These are phyloP conservation scores for Boletus hoseneyae DNA, from an alignment of 1,284 basidiomycete genomes.

Conservation along the genomic window DNA sequence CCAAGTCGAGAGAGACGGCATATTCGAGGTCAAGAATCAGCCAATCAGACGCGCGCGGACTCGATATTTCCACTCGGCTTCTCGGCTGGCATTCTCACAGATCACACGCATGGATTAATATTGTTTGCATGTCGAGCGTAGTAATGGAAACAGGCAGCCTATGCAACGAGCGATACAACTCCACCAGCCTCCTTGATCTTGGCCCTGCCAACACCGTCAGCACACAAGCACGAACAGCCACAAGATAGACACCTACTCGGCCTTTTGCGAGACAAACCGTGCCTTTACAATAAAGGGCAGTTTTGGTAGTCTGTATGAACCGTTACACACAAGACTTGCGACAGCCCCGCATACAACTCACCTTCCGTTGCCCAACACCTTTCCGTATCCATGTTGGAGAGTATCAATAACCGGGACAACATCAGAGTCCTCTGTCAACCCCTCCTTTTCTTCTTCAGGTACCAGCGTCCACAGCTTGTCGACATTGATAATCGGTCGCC, in stretches of 20 bases:
- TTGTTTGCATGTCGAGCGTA: neutral
- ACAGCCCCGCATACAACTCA: slow-evolving; percentile 39
- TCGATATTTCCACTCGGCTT: slow-evolving; percentile 5
- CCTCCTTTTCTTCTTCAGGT: slow-evolving; percentile 74
- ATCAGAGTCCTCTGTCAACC: slow-evolving; percentile 62
- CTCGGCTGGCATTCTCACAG: slow-evolving; percentile 6
- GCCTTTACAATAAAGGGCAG: slow-evolving; percentile 95
- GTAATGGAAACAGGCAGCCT: slow-evolving; percentile 37
- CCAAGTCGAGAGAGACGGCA: slow-evolving; percentile 36
- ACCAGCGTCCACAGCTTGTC: slow-evolving; percentile 89
- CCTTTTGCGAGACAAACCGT: slow-evolving; percentile 85
- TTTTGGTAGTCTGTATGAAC: slow-evolving; percentile 59
- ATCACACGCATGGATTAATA: slow-evolving; percentile 7
- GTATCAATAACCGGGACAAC: slow-evolving; percentile 92
- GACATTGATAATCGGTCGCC: slow-evolving; percentile 95
- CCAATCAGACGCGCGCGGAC: slow-evolving; percentile 13
- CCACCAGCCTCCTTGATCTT: slow-evolving; percentile 94
- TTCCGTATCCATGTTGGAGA: slow-evolving; percentile 82
- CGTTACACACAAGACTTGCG: slow-evolving; percentile 1
- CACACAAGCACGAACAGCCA: neutral
- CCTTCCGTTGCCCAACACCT: slow-evolving; percentile 88
- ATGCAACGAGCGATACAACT: slow-evolving; percentile 89
- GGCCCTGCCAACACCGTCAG: slow-evolving; percentile 40
- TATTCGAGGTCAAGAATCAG: slow-evolving; percentile 11
- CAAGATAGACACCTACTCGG: slow-evolving; percentile 65